Base-by-base conservation (phyloP, 73 alveolate species). In the Paramecium tetraurelia region DNA sequence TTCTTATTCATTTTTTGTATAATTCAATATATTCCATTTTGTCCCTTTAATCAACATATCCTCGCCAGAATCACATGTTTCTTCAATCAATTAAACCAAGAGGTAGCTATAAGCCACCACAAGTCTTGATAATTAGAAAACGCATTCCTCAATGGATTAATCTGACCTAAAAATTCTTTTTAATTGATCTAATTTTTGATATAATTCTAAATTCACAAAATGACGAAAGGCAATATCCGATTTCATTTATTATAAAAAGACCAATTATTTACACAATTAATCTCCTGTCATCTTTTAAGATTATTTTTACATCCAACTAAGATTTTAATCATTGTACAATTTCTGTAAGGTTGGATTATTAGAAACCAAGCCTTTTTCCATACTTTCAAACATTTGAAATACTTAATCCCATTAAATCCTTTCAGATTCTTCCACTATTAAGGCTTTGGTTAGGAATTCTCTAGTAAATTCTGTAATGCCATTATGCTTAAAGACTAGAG, bases 381-480 rank as follows among this genome's bases (percentile, higher is more conserved):
- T 14, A 12, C 38, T 36, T 40, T 75, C 93, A 41, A 86, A 86
- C 68, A 63, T 21, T 20, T n/a, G 7, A 59, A 86, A 86, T 10
- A 86, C 88, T 41, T 86, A 57, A 12, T 86, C 93, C 93, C 93
- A 86, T 2, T 68, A 86, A 33, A 59, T 59, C 36, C 93, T 86
- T 29, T 86, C 93, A 31, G 69, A 31, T 27, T 86, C 93, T 12
- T 86, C 68, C 16, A 86, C 93, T 5, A 41, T 63, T 21, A 86
- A 58, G 36, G 85, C 75, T 86, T 86, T 63, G 22, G 84, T 86
- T 9, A 86, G 43, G 31, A 86, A 77, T 12, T 68, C 85, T 86
- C 85, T 35, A 20, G 85, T 86, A 22, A 63, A 63, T 24, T 63
- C 88, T 7, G 89, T 63, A 8, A 41, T 41, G n/a, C 68, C 27